Percentiles rank a stretch among this genome's conserved stretches.
Evolutionary conservation across 140 eudicot genomes (phyloP).

Genomic region (Senecio squalidus): DNA sequence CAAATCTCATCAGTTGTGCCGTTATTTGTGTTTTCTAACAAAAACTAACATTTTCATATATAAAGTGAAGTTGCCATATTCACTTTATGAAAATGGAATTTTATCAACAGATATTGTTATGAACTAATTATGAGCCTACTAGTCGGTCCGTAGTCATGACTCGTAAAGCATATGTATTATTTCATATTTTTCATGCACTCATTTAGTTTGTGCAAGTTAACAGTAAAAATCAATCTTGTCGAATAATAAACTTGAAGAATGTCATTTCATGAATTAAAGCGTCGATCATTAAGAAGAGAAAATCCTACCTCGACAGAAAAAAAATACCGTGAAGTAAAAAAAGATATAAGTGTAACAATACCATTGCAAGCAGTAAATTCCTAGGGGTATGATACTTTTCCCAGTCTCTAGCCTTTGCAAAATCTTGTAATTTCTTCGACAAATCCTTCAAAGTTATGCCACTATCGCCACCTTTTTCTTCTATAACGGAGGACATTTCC

Average conservation of each 20-base stretch:
- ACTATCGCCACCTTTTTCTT: conserved; percentile 20
- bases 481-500: conserved; percentile 10
- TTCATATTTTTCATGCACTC: too few species aligned
- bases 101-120: too few species aligned
- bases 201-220: too few species aligned
- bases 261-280: not conserved
- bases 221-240: not conserved
- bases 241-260: not conserved
- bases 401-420: conserved; percentile 66
- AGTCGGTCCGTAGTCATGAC: too few species aligned
- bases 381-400: conserved; percentile 67
- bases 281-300: not conserved
- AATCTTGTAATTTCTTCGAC: conserved; percentile 53
- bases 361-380: conserved; percentile 72
- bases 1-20: too few species aligned
- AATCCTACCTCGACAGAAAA: not conserved
- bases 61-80: not conserved
- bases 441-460: conserved; percentile 50
- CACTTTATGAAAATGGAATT: too few species aligned
- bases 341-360: conserved; percentile 2
- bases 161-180: too few species aligned
- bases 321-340: not conserved
- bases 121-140: too few species aligned
- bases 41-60: too few species aligned
- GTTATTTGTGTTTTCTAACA: too few species aligned